Percentiles rank a stretch among this genome's conserved stretches.
These are phyloP conservation scores for Pyricularia grisea DNA, from an alignment of 2,329 filamentous ascomycete genomes.

Conservation along the genomic window DNA sequence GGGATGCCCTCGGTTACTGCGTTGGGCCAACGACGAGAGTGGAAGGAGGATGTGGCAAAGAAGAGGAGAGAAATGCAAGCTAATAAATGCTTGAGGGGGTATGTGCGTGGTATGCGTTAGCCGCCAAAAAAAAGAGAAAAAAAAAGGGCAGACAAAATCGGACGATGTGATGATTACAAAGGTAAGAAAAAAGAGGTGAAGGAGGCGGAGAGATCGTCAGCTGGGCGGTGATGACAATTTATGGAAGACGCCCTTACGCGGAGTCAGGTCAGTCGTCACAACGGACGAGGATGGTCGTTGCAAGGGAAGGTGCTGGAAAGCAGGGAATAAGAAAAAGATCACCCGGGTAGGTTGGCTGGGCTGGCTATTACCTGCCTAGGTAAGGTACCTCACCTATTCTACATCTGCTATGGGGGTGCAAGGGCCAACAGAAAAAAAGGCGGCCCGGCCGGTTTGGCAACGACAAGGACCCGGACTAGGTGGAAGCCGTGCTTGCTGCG, in stretches of 20 bases:
- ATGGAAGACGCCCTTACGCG: neutral
- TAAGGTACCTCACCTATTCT: no score
- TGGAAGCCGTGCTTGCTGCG: neutral
- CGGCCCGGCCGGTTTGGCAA: neutral
- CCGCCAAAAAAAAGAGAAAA: neutral
- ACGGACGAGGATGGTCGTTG: neutral
- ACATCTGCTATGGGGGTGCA: no score
- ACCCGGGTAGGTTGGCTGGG: neutral
- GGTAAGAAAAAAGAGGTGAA: neutral
- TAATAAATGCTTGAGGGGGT: neutral
- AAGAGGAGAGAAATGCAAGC: neutral
- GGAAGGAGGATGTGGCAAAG: neutral
- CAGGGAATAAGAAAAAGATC: neutral
- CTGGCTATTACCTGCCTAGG: neutral
- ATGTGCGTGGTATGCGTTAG: neutral
- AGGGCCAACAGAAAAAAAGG: neutral
- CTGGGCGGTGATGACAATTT: neutral
- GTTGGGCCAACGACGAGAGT: neutral
- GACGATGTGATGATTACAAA: neutral
- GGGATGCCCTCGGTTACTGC: neutral
- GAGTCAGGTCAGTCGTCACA: neutral
- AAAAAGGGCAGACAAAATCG: neutral
- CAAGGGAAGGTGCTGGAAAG: conserved; percentile 1
- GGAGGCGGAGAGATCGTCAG: neutral
- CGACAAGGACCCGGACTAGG: neutral